These are phyloP conservation scores for Pichia sp. DNA, from an alignment of 1,139 yeast genomes.

Conservation along the genomic window DNA sequence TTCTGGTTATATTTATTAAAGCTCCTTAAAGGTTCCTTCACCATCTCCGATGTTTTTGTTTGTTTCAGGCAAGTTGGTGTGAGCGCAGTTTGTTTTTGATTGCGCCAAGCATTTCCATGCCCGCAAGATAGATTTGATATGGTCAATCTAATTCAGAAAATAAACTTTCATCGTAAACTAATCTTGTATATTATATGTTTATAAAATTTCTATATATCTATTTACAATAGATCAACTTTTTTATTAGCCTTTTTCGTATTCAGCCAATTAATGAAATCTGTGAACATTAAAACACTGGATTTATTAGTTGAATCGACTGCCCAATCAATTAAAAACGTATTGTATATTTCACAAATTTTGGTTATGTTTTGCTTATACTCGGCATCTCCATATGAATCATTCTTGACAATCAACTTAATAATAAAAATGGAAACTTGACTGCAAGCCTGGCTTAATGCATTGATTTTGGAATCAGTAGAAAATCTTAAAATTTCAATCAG, in stretches of 20 bases:
- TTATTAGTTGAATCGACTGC: constrained; percentile 38
- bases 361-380: constrained; percentile 22
- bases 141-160: too few species aligned
- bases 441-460: constrained; percentile 46
- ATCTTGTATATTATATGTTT: background rate
- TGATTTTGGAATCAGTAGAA: constrained; percentile 36
- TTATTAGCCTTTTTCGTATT: constrained; percentile 29
- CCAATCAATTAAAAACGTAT: constrained; percentile 54
- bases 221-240: background rate
- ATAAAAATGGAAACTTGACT: constrained; percentile 56
- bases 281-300: constrained; percentile 53
- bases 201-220: background rate
- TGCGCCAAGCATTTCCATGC: too few species aligned
- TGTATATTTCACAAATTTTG: constrained; percentile 47
- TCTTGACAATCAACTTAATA: constrained; percentile 42
- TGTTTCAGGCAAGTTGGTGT: too few species aligned
- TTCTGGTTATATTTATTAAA: too few species aligned
- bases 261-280: constrained; percentile 79
- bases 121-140: too few species aligned
- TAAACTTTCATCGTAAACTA: too few species aligned
- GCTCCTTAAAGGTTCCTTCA: too few species aligned
- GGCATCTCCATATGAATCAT: constrained; percentile 18
- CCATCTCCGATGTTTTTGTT: too few species aligned
- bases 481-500: constrained; percentile 28
- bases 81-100: too few species aligned